These are phyloP conservation scores for Dalbergia oliveri DNA, from an alignment of 306 rosid species.

Conservation along the genomic window DNA sequence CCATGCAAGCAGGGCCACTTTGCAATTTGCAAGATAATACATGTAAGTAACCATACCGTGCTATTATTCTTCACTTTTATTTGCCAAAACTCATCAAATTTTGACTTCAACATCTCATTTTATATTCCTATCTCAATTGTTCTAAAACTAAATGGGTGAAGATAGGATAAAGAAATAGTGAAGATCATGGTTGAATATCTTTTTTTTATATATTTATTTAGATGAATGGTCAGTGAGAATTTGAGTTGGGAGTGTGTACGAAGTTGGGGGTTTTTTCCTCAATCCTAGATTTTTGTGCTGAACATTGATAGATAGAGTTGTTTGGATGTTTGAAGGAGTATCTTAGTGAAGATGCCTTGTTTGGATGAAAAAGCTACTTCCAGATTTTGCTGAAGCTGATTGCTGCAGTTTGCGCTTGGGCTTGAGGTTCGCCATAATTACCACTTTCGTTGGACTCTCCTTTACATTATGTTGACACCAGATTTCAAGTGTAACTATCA, in stretches of 20 bases:
- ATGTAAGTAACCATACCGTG: slow-evolving; percentile 52
- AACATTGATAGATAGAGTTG: slow-evolving; percentile 37
- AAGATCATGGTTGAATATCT: slow-evolving; percentile 10
- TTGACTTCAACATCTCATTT: neutral
- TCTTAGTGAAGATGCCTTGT: slow-evolving; percentile 78
- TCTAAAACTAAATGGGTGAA: too few species aligned
- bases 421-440: slow-evolving; percentile 59
- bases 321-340: slow-evolving; percentile 58
- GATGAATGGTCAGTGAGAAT: neutral
- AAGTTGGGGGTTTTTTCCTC: neutral
- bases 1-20: slow-evolving; percentile 90
- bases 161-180: slow-evolving; percentile 1
- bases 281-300: slow-evolving; percentile 10
- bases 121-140: neutral
- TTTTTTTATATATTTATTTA: neutral
- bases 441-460: slow-evolving; percentile 79
- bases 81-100: neutral
- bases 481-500: slow-evolving; percentile 86
- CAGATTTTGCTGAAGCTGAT: slow-evolving; percentile 80
- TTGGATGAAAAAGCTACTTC: slow-evolving; percentile 72
- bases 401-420: slow-evolving; percentile 88
- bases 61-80: neutral
- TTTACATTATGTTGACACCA: slow-evolving; percentile 80
- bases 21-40: slow-evolving; percentile 74
- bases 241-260: neutral